Percentiles rank a stretch among this genome's conserved stretches.
Conservation (phyloP, 1,284 basidiomycete species). For the Leucoagaricus sp. region DNA sequence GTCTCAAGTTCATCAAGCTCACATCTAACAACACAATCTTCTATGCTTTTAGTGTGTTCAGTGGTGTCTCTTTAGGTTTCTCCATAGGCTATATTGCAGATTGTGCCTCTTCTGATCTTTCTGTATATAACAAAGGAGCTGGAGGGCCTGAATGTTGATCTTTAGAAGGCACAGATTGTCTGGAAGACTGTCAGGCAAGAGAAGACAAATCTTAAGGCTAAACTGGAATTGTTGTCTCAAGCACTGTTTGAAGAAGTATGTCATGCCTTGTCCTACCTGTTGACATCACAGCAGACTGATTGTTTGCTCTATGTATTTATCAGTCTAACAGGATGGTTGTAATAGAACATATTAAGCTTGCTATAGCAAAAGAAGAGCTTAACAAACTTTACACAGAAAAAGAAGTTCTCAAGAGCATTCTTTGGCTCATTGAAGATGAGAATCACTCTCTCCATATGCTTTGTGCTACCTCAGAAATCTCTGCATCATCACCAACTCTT, state of each 20-base stretch:
- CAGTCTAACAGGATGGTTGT: conserved; percentile 93
- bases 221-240: conserved; percentile 81
- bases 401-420: conserved; percentile 73
- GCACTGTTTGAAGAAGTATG: conserved; percentile 87
- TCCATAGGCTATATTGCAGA: conserved; percentile 11
- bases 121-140: conserved; percentile 40
- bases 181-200: conserved; percentile 60
- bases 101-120: neutral
- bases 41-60: conserved; percentile 25
- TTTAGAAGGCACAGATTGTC: conserved; percentile 58
- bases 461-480: no score
- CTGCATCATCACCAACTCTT: neutral
- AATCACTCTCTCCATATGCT: conserved; percentile 33
- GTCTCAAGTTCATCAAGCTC: conserved; percentile 37
- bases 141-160: conserved; percentile 48
- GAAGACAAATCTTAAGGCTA: conserved; percentile 76
- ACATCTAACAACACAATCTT: conserved; percentile 27
- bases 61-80: conserved; percentile 60
- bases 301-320: no score
- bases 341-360: conserved; percentile 72
- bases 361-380: conserved; percentile 78
- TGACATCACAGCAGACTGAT: neutral
- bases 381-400: conserved; percentile 68
- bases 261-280: no score
- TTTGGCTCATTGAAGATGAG: conserved; percentile 70